Conservation (phyloP, 139 green algal genomes). For the Microglena sp. region DNA sequence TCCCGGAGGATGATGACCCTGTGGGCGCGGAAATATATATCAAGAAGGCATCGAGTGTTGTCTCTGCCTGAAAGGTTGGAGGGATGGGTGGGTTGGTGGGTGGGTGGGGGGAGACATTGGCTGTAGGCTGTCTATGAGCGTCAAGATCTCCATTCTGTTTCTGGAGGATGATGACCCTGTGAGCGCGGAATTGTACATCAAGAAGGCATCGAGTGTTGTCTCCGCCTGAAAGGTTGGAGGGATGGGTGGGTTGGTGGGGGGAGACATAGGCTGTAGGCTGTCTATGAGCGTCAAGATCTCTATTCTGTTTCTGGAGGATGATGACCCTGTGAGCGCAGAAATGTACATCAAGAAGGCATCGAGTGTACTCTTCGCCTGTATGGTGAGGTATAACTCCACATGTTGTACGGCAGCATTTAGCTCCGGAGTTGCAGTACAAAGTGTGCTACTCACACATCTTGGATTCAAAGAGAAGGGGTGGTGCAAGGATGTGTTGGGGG, state of each 20-base stretch:
- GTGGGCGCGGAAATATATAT: slow-evolving; percentile 82
- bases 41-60: slow-evolving; percentile 83
- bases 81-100: no score
- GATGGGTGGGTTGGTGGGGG: no score
- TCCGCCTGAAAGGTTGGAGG: slow-evolving; percentile 42
- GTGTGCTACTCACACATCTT: slow-evolving; percentile 89
- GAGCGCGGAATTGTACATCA: slow-evolving; percentile 84
- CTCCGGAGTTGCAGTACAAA: slow-evolving; percentile 95
- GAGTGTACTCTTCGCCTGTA: no score
- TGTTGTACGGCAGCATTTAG: no score
- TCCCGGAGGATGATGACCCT: slow-evolving; percentile 88
- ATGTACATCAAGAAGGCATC: slow-evolving; percentile 87
- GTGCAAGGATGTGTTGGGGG: no score
- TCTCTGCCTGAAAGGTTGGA: slow-evolving; percentile 52
- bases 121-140: slow-evolving; percentile 82
- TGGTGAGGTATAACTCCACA: no score
- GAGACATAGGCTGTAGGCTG: slow-evolving; percentile 78
- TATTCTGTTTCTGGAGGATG: slow-evolving; percentile 91
- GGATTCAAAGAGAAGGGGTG: slow-evolving; percentile 85
- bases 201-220: slow-evolving; percentile 82
- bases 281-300: slow-evolving; percentile 86
- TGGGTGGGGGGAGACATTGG: no score
- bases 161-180: slow-evolving; percentile 88
- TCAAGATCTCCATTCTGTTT: slow-evolving; percentile 94
- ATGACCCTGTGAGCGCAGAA: slow-evolving; percentile 84